phyloP scores from a whole-genome alignment of 192 early-diverging fungal genomes.

The Phlyctochytrium planicorne region DNA sequence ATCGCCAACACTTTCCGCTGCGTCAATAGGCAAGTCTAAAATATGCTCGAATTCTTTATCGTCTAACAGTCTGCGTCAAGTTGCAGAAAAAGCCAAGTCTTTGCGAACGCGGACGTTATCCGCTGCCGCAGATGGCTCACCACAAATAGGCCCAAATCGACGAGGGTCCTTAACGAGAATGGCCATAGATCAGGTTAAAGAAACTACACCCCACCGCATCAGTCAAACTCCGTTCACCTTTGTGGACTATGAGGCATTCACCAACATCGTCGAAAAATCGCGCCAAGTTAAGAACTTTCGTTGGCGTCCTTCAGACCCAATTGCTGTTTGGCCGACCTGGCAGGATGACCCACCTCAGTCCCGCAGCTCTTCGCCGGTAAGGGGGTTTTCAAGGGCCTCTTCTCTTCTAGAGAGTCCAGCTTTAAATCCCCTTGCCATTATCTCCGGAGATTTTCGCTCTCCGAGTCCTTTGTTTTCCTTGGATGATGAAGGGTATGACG shows the following conservation, averaged over 20 bases:
- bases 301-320: conserved; percentile 37
- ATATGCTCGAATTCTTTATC: too few relatives aligned
- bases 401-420: neutral
- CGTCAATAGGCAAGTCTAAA: too few relatives aligned
- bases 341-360: conserved; percentile 25
- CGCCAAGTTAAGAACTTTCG: conserved; percentile 44
- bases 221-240: conserved; percentile 17
- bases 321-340: conserved; percentile 45
- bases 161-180: neutral
- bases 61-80: conserved; percentile 2
- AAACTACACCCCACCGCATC: conserved; percentile 5
- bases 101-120: neutral
- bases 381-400: neutral
- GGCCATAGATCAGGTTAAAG: neutral
- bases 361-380: neutral
- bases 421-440: neutral
- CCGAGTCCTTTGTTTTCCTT: conserved; percentile 43
- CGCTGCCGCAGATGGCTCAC: neutral
- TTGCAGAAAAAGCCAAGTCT: conserved; percentile 1
- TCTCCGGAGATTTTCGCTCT: conserved; percentile 25
- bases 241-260: conserved; percentile 19
- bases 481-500: conserved; percentile 39
- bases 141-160: neutral
- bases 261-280: conserved; percentile 28
- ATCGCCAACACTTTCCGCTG: neutral